Conservation (phyloP, 768 basidiomycete genomes). For the Amanita pallidorosea region DNA sequence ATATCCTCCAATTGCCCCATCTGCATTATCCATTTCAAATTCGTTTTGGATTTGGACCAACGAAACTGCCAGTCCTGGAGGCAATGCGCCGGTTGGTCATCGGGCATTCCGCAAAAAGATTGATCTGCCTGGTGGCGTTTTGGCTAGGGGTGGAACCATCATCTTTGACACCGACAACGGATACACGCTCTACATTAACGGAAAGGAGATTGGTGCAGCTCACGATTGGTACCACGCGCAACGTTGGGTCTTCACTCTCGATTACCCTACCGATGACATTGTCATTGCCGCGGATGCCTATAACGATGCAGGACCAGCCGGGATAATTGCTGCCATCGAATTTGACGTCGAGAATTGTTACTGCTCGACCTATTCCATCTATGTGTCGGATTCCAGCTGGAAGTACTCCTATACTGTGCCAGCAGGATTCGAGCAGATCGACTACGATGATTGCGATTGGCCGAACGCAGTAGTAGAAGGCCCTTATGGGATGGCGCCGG, state of each 20-base stretch:
- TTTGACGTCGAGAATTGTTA: background rate
- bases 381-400: background rate
- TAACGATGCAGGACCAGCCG: background rate
- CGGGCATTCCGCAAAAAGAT: slow-evolving; percentile 1
- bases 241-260: background rate
- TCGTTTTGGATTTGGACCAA: slow-evolving; percentile 23
- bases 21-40: slow-evolving; percentile 13
- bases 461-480: background rate
- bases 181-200: slow-evolving; percentile 4
- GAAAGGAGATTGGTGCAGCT: background rate
- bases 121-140: background rate
- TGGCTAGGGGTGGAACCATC: background rate
- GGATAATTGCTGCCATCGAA: background rate
- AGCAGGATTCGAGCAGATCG: background rate
- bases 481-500: background rate
- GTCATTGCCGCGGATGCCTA: background rate
- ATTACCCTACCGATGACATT: background rate
- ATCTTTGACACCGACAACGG: background rate
- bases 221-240: background rate
- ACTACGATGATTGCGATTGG: background rate
- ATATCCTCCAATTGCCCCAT: slow-evolving; percentile 8
- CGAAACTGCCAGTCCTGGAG: slow-evolving; percentile 10
- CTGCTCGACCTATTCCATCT: background rate
- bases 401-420: background rate
- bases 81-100: slow-evolving; percentile 3